Percentiles rank a stretch among this genome's conserved stretches.
Evolutionary conservation across 176 grass and related monocot species (phyloP).

Genomic region (Musa beccarii): DNA sequence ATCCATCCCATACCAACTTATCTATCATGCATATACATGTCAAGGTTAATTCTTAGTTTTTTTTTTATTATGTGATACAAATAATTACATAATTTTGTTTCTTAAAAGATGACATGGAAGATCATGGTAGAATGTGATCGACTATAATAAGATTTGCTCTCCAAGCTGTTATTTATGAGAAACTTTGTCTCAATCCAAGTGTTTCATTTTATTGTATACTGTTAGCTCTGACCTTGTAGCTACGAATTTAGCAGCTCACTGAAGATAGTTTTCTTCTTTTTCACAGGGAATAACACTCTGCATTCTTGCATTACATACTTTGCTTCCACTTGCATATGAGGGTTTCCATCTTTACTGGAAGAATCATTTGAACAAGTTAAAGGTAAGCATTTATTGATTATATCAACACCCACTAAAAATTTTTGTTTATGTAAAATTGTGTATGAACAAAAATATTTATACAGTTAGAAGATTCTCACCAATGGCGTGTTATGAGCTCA

Average conservation of each 20-base stretch:
- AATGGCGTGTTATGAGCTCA: not conserved
- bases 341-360: slow-evolving; percentile 64
- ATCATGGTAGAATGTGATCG: not conserved
- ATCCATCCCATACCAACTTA: too few species aligned
- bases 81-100: not conserved
- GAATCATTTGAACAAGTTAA: slow-evolving; percentile 66
- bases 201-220: not conserved
- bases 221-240: not conserved
- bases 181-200: not conserved
- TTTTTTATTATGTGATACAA: not conserved
- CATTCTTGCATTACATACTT: slow-evolving; percentile 66
- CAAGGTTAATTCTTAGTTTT: not conserved
- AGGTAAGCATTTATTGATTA: slow-evolving; percentile 29
- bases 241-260: not conserved
- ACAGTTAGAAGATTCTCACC: not conserved
- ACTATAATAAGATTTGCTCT: not conserved
- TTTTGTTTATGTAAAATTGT: not conserved
- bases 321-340: slow-evolving; percentile 85
- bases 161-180: not conserved
- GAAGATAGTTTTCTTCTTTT: not conserved
- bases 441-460: not conserved
- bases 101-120: not conserved
- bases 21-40: too few species aligned
- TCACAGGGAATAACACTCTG: slow-evolving; percentile 55
- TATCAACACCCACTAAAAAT: not conserved